phyloP scores from a whole-genome alignment of 2,329 filamentous ascomycete species.

The Fusarium oxysporum region DNA sequence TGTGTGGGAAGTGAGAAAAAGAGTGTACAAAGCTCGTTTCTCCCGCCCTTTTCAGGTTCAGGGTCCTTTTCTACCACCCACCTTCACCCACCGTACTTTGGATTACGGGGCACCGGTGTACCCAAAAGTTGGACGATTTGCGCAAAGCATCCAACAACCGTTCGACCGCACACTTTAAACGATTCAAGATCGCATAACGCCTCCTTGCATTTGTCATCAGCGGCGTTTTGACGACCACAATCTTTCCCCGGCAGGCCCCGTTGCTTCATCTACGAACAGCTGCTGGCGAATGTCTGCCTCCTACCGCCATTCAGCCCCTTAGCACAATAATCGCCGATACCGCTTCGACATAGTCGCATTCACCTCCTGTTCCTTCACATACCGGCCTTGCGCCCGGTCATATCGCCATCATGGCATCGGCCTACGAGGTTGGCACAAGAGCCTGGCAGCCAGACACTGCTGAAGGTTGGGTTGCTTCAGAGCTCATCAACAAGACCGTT shows the following conservation, averaged over 20 bases:
- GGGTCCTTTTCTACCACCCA: conserved; percentile 26
- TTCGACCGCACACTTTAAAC: conserved; percentile 21
- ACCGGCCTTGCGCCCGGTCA: conserved; percentile 44
- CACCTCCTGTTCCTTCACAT: conserved; percentile 12
- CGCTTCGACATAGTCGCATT: conserved; percentile 39
- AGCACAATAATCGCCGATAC: conserved; percentile 37
- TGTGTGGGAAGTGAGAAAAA: conserved; percentile 27
- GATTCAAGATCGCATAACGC: conserved; percentile 27
- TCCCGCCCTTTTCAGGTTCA: conserved; percentile 25
- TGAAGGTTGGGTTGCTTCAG: conserved; percentile 97
- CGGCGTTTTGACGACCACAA: conserved; percentile 22
- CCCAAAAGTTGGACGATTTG: conserved; percentile 35
- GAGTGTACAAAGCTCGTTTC: conserved; percentile 27
- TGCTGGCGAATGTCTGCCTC: conserved; percentile 48
- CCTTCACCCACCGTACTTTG: conserved; percentile 22
- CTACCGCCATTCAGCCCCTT: conserved; percentile 40
- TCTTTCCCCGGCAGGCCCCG: conserved; percentile 33
- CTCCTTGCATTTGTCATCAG: conserved; percentile 9
- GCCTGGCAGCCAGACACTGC: conserved; percentile 97
- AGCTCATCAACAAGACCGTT: conserved; percentile 86
- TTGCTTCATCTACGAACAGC: conserved; percentile 25
- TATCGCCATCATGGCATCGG: conserved; percentile 80
- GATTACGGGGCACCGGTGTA: conserved; percentile 38
- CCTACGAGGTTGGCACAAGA: conserved; percentile 95
- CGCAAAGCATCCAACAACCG: conserved; percentile 29